Evolutionary conservation across 2,329 filamentous ascomycete species (phyloP).

Genomic region (Penicillium paneum): DNA sequence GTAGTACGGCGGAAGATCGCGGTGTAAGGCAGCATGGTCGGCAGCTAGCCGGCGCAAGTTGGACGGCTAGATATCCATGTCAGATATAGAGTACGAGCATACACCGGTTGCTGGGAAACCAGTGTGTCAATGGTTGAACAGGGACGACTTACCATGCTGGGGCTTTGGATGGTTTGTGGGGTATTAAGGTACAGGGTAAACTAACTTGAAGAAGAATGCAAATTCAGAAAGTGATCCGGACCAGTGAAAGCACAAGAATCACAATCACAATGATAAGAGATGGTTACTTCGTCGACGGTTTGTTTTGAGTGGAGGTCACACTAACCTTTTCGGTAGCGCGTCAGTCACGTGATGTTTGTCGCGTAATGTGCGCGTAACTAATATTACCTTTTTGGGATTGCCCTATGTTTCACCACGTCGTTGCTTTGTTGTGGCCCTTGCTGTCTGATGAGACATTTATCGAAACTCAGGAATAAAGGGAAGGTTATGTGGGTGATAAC

Average conservation of each 20-base stretch:
- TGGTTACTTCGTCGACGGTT: conserved; percentile 24
- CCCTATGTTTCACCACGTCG: not conserved
- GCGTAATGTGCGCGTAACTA: conserved; percentile 13
- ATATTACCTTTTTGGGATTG: conserved; percentile 19
- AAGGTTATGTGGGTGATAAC: not conserved
- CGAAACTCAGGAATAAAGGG: not conserved
- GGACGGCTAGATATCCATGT: conserved; percentile 29
- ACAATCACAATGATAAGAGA: conserved; percentile 12
- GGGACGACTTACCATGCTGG: conserved; percentile 20
- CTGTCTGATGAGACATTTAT: not conserved
- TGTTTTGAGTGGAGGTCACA: conserved; percentile 16
- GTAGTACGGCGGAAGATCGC: conserved; percentile 59
- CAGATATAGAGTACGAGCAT: conserved; percentile 3
- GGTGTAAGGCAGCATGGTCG: conserved; percentile 58
- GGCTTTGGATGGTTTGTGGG: not conserved
- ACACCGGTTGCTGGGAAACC: conserved; percentile 6
- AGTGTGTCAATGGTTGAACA: not conserved
- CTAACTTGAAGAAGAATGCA: not conserved
- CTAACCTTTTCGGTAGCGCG: conserved; percentile 19
- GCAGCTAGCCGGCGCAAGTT: conserved; percentile 56
- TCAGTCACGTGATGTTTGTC: conserved; percentile 9
- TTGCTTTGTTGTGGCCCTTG: not conserved
- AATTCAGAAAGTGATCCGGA: not conserved
- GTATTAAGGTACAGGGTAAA: not conserved
- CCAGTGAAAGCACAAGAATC: not conserved